Percentiles rank a stretch among this genome's conserved stretches.
These are phyloP conservation scores for Boechera retrofracta DNA, from an alignment of 345 rosid species.

Conservation along the genomic window DNA sequence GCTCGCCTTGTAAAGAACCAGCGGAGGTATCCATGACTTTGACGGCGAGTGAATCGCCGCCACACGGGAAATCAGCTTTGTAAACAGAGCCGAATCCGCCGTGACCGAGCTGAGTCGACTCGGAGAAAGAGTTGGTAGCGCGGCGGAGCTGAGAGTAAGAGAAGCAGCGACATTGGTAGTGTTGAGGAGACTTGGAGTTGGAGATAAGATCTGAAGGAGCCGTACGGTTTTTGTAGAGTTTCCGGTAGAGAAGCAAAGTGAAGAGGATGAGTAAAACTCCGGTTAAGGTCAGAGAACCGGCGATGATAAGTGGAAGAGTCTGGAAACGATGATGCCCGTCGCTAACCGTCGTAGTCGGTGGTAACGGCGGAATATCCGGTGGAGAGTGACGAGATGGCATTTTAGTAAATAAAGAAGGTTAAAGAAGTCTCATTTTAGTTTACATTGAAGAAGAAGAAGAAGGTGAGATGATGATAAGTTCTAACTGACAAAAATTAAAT, in stretches of 20 bases:
- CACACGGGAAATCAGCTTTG: conserved; percentile 57
- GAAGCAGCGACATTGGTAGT: conserved; percentile 69
- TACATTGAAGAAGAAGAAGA: conserved; percentile 29
- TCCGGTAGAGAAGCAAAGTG: conserved; percentile 64
- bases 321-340: conserved; percentile 34
- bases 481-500: conserved; percentile 1
- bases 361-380: conserved; percentile 36
- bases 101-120: conserved; percentile 82
- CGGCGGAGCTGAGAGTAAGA: conserved; percentile 80
- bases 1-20: conserved; percentile 73
- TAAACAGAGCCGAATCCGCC: conserved; percentile 92
- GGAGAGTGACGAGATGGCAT: conserved; percentile 62
- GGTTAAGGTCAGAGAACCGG: conserved; percentile 47
- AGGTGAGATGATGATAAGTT: conserved; percentile 27
- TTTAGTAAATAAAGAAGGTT: conserved; percentile 31
- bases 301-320: conserved; percentile 49
- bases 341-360: conserved; percentile 31
- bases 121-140: conserved; percentile 73
- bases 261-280: conserved; percentile 51
- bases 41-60: conserved; percentile 60
- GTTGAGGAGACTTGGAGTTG: conserved; percentile 53
- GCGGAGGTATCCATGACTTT: conserved; percentile 64
- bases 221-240: conserved; percentile 72
- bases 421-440: conserved; percentile 34
- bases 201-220: conserved; percentile 70